These are phyloP conservation scores for Auriscalpium microsporum DNA, from an alignment of 768 basidiomycete genomes.

Conservation along the genomic window DNA sequence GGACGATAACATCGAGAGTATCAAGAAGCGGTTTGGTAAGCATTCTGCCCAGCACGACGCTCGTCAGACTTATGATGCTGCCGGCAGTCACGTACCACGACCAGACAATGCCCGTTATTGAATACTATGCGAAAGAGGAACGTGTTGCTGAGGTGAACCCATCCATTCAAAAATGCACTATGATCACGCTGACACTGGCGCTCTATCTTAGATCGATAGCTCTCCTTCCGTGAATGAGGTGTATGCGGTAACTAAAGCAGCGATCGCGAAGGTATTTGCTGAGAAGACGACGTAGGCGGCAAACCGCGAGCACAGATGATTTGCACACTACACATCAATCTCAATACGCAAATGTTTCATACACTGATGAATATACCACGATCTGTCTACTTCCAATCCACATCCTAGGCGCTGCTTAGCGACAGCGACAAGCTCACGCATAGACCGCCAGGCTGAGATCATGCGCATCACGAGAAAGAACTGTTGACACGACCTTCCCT, in stretches of 20 bases:
- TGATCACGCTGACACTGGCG: not conserved
- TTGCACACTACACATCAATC: not conserved
- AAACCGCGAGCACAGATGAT: no score
- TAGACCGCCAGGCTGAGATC: constrained; percentile 39
- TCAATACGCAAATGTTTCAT: not conserved
- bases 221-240: constrained; percentile 64
- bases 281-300: not conserved
- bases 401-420: no score
- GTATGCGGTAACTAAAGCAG: constrained; percentile 47
- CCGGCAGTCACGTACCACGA: constrained; percentile 69
- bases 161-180: not conserved
- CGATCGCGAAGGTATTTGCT: constrained; percentile 42
- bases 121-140: constrained; percentile 56
- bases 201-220: constrained; percentile 51
- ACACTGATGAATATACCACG: no score
- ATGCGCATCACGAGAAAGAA: constrained; percentile 27
- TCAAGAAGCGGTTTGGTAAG: constrained; percentile 93
- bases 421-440: constrained; percentile 20
- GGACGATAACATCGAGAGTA: constrained; percentile 91
- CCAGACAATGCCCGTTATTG: constrained; percentile 89
- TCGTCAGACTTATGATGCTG: not conserved
- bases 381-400: no score
- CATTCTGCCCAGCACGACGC: constrained; percentile 4
- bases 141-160: constrained; percentile 73
- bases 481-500: constrained; percentile 47